Evolutionary conservation across 2,329 filamentous ascomycete genomes (phyloP).

Genomic region (Phyllosticta citribraziliensis): DNA sequence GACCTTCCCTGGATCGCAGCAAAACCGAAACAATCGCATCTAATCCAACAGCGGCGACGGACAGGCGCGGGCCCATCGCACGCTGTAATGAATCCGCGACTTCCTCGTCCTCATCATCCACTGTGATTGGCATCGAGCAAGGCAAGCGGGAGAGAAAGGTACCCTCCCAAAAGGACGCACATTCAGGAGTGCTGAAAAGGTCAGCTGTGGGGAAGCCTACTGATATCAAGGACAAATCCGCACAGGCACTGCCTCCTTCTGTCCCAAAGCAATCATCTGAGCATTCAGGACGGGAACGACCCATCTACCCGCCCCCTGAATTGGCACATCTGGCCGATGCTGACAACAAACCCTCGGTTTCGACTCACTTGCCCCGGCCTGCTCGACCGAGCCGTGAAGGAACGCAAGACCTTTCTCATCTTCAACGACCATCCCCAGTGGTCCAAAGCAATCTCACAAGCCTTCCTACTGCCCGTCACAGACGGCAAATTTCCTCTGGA

Average conservation of each 20-base stretch:
- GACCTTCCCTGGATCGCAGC: constrained; percentile 52
- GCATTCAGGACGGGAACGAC: constrained; percentile 5
- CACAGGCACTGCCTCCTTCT: constrained; percentile 11
- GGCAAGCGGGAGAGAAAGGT: constrained; percentile 29
- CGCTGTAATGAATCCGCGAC: constrained; percentile 56
- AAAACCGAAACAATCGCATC: constrained; percentile 43
- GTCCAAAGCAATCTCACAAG: constrained; percentile 47
- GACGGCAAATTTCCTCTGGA: constrained; percentile 39
- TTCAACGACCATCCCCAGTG: constrained; percentile 41
- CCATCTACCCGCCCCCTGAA: constrained; percentile 26
- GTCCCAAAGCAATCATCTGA: constrained; percentile 11
- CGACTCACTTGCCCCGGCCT: constrained; percentile 38
- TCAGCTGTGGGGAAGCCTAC: not conserved
- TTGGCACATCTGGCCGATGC: constrained; percentile 51
- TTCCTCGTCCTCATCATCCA: constrained; percentile 65
- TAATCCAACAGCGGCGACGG: constrained; percentile 22
- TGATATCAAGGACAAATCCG: constrained; percentile 20
- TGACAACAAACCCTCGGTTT: not conserved
- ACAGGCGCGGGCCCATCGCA: constrained; percentile 51
- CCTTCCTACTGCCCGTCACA: constrained; percentile 38
- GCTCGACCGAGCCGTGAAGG: constrained; percentile 37
- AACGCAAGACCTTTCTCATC: constrained; percentile 32
- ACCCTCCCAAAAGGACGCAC: not conserved
- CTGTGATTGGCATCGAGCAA: constrained; percentile 40
- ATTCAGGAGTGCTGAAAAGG: not conserved